Evolutionary conservation across 305 asterid genomes (phyloP).

Genomic region (Fraxinus dipetala): DNA sequence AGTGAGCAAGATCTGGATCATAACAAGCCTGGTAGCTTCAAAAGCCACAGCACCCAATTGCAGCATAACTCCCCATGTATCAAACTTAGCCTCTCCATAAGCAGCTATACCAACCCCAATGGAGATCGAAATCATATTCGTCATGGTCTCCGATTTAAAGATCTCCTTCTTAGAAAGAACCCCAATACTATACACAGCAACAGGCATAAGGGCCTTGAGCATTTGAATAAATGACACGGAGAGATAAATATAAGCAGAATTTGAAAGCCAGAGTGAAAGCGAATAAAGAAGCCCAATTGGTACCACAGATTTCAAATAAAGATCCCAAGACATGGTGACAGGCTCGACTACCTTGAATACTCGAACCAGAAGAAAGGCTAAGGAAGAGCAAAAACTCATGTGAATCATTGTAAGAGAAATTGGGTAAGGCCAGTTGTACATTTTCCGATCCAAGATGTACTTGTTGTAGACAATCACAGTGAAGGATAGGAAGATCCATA

Average conservation of each 20-base stretch:
- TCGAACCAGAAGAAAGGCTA: slow-evolving; percentile 45
- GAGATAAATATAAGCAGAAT: slow-evolving; percentile 53
- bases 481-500: slow-evolving; percentile 60
- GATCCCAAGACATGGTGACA: slow-evolving; percentile 51
- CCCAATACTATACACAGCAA: slow-evolving; percentile 49
- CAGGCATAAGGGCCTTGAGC: slow-evolving; percentile 64
- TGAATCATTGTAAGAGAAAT: slow-evolving; percentile 61
- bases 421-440: slow-evolving; percentile 63
- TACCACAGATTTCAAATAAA: slow-evolving; percentile 49
- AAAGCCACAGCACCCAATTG: slow-evolving; percentile 57
- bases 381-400: slow-evolving; percentile 52
- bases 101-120: slow-evolving; percentile 58
- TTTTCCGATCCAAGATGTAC: slow-evolving; percentile 52
- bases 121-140: slow-evolving; percentile 55
- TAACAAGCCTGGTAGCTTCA: slow-evolving; percentile 50
- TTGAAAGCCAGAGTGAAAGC: slow-evolving; percentile 48
- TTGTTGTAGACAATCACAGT: slow-evolving; percentile 63
- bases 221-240: slow-evolving; percentile 55
- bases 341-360: slow-evolving; percentile 52
- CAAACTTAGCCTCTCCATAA: slow-evolving; percentile 58
- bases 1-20: slow-evolving; percentile 55
- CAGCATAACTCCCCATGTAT: slow-evolving; percentile 48
- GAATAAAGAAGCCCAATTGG: slow-evolving; percentile 50
- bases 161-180: slow-evolving; percentile 39
- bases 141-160: slow-evolving; percentile 51